Base-by-base conservation (phyloP, 2,329 filamentous ascomycete genomes). In the Botrytis tulipae region DNA sequence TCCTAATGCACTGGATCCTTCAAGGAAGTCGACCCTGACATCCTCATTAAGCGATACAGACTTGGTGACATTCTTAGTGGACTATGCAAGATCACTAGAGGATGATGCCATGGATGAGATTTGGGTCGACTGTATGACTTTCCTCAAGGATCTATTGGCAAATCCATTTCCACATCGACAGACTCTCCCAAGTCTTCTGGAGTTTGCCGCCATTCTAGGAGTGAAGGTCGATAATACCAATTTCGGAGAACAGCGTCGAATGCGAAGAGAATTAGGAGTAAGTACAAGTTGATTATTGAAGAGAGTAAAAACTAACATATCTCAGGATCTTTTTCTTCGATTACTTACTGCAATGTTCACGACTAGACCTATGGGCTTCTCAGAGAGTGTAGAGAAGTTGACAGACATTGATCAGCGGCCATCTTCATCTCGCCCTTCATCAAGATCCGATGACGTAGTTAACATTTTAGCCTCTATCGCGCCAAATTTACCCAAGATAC, bases 41-140 rank as follows among this genome's bases (percentile, higher is more conserved):
- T 93, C 96, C 29, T 91, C 93, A 66, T 84, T 99, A 16, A 90
- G 90, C 71, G 94, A 98, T 79, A 88, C 89, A 0, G 95, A 98
- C 79, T 85, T 99, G 18, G 93, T 95, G 14, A 89, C 92, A 14
- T 99, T 99, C 81, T 83, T 98, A 62, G 93, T 97, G 12, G 93
- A 96, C 75, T 99, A 99, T 82, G 92, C 94, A 0, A 89, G 89
- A 44, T 96, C 95, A 0, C 86, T 98, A 20, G 96, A 99, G 80
- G 96, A 99, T 79, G 96, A 99, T 84, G 93, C 96, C 25, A 95
- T 98, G 88, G 96, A 99, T 79, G 96, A 99, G 82, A 97, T 99
- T 67, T 99, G 96, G 96, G 87, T 91, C 59, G 95, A 99, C 81
- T 99, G 95, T 81, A 94, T 95, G 79, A 89, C 92, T 0, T 99